These are phyloP conservation scores for Panellus pusillus DNA, from an alignment of 768 basidiomycete genomes.

Conservation along the genomic window DNA sequence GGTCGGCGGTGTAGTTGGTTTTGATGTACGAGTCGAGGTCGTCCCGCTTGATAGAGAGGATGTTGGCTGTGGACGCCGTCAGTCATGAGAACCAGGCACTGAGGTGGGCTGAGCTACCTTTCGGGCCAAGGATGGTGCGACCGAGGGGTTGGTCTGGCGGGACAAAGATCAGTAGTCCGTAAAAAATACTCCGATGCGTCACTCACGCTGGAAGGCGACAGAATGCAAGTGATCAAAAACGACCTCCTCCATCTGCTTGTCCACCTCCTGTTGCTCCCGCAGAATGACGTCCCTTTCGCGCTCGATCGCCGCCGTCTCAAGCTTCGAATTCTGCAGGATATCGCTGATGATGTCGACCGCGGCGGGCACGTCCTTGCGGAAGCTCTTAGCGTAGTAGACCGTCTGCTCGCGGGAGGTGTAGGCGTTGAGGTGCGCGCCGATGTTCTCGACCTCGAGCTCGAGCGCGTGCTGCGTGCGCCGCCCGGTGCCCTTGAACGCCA, in stretches of 20 bases:
- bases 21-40: conserved; percentile 91
- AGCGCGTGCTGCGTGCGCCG: conserved; percentile 85
- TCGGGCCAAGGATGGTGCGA: conserved; percentile 95
- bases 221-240: conserved; percentile 98
- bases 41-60: conserved; percentile 89
- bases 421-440: conserved; percentile 96
- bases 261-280: conserved; percentile 97
- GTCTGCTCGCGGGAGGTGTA: conserved; percentile 99
- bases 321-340: conserved; percentile 95
- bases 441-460: conserved; percentile 96
- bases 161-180: neutral
- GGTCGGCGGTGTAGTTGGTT: conserved; percentile 97
- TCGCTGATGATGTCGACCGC: conserved; percentile 98
- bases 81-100: neutral
- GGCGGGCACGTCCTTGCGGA: conserved; percentile 88
- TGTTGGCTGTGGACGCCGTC: conserved; percentile 58
- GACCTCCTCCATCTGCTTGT: conserved; percentile 97
- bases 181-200: too few species aligned
- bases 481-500: conserved; percentile 97
- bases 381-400: conserved; percentile 98
- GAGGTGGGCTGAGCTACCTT: conserved; percentile 30
- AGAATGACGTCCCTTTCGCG: conserved; percentile 95
- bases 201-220: conserved; percentile 91
- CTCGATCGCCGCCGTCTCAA: conserved; percentile 86
- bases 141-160: conserved; percentile 86